Evolutionary conservation across 2,329 filamentous ascomycete species (phyloP).

Genomic region (Aspergillus sp.): DNA sequence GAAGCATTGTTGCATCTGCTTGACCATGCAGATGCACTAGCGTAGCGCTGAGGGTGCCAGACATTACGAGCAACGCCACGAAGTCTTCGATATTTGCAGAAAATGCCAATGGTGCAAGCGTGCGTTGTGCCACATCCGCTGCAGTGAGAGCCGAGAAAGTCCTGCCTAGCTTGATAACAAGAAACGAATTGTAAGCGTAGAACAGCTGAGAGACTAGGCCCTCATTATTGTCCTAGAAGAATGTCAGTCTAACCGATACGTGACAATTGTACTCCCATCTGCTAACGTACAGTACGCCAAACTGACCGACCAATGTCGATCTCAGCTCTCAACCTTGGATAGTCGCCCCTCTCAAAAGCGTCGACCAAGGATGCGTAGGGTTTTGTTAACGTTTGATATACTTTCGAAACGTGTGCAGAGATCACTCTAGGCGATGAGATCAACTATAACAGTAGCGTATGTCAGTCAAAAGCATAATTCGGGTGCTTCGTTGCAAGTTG

Average conservation of each 20-base stretch:
- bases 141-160: constrained; percentile 69
- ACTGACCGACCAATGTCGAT: constrained; percentile 59
- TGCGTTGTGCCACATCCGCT: constrained; percentile 46
- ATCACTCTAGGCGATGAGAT: constrained; percentile 59
- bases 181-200: constrained; percentile 71
- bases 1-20: constrained; percentile 51
- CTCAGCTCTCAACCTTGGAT: constrained; percentile 64
- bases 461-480: constrained; percentile 6
- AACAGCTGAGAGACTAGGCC: constrained; percentile 71
- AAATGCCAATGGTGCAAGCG: constrained; percentile 30
- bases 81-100: constrained; percentile 35
- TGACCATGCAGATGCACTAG: constrained; percentile 48
- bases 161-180: constrained; percentile 70
- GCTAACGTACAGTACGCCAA: constrained; percentile 60
- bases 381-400: constrained; percentile 61
- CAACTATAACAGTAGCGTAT: constrained; percentile 33
- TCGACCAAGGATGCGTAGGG: constrained; percentile 71
- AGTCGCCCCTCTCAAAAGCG: constrained; percentile 65
- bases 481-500: background rate
- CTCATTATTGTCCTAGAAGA: constrained; percentile 66
- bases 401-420: constrained; percentile 55
- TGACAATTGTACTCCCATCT: background rate
- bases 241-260: constrained; percentile 2
- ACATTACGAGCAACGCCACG: constrained; percentile 51
- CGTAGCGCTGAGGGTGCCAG: constrained; percentile 54